Percentiles rank a stretch among this genome's conserved stretches.
Evolutionary conservation across 164 flowering plant genomes (phyloP).

Genomic region (Pachysandra terminalis): DNA sequence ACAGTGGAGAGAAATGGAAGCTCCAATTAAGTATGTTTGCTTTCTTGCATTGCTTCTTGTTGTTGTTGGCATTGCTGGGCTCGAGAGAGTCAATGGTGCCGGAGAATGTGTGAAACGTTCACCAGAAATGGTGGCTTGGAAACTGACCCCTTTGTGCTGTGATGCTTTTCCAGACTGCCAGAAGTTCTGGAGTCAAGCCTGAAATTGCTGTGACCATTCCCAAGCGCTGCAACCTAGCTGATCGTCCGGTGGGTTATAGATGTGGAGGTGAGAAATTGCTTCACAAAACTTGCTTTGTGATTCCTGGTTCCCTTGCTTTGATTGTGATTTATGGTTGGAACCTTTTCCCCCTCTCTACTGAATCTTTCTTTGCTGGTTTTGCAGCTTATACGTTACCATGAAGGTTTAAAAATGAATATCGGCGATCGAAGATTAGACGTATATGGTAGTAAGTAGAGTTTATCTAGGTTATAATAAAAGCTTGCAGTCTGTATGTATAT

Average conservation of each 20-base stretch:
- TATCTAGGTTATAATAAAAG: neutral
- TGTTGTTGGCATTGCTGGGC: slow-evolving; percentile 24
- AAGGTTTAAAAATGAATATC: neutral
- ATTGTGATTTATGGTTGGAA: no score
- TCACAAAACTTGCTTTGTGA: no score
- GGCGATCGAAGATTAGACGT: neutral
- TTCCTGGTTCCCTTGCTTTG: no score
- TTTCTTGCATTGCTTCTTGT: slow-evolving; percentile 24
- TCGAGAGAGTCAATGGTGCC: slow-evolving; percentile 28
- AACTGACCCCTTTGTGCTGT: slow-evolving; percentile 68
- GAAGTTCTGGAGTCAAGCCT: slow-evolving; percentile 45
- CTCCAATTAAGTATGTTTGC: slow-evolving; percentile 27
- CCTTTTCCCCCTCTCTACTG: neutral
- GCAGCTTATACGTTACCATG: slow-evolving; percentile 65
- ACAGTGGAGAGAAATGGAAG: slow-evolving; percentile 29
- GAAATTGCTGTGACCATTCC: slow-evolving; percentile 67
- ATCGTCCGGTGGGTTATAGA: slow-evolving; percentile 73
- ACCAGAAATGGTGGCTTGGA: slow-evolving; percentile 43
- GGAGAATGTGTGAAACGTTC: slow-evolving; percentile 47
- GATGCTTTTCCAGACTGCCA: slow-evolving; percentile 65
- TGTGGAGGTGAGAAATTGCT: slow-evolving; percentile 57
- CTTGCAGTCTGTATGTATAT: neutral
- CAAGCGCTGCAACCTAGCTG: slow-evolving; percentile 65
- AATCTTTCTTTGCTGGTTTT: slow-evolving; percentile 8
- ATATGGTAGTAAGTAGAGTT: neutral